Conservation (phyloP, 2,329 filamentous ascomycete species). For the Pseudopyrenochaeta lycopersici region DNA sequence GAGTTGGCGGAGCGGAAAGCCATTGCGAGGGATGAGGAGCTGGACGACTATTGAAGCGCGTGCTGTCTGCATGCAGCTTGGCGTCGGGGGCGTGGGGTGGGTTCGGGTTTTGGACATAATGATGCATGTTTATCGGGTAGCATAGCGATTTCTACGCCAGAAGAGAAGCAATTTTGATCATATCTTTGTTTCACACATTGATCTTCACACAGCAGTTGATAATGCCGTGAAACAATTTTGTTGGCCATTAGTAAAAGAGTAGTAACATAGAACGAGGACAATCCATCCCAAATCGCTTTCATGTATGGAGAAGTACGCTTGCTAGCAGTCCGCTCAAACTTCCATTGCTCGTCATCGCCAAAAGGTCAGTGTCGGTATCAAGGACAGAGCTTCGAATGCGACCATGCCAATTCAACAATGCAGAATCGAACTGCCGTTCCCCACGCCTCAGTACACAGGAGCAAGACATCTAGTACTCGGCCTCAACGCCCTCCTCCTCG, state of each 20-base stretch:
- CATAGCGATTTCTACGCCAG: neutral
- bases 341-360: conserved; percentile 27
- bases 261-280: conserved; percentile 39
- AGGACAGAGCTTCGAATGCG: conserved; percentile 30
- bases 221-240: conserved; percentile 23
- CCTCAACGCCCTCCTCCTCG: conserved; percentile 83
- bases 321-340: conserved; percentile 26
- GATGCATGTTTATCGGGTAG: neutral
- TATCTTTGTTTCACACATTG: neutral
- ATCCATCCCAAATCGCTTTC: conserved; percentile 34
- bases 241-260: conserved; percentile 40
- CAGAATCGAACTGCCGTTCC: conserved; percentile 29
- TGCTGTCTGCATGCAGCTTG: conserved; percentile 1
- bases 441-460: conserved; percentile 25
- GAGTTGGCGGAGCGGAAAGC: conserved; percentile 79
- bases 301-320: conserved; percentile 25
- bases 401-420: conserved; percentile 38
- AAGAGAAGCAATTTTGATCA: neutral
- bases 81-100: neutral
- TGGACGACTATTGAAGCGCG: conserved; percentile 22
- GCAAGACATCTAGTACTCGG: conserved; percentile 78
- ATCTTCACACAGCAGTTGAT: neutral
- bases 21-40: conserved; percentile 64
- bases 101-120: neutral
- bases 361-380: conserved; percentile 25